Evolutionary conservation across 306 rosid genomes (phyloP).

Genomic region (Begonia loranthoides): DNA sequence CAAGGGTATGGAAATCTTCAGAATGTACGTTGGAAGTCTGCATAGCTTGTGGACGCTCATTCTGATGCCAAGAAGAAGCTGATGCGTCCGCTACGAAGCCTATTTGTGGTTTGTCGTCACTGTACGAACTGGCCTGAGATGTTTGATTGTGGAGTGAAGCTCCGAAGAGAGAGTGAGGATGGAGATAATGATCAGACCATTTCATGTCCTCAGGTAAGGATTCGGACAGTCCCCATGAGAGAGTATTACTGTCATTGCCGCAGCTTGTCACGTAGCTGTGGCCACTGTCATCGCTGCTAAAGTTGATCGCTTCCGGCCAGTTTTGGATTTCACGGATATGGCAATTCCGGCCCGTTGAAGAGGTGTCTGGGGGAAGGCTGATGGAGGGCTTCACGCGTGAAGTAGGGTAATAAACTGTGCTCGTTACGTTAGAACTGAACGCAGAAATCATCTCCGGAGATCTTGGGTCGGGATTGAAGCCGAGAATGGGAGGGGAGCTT

Average conservation of each 20-base stretch:
- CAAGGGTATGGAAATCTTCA: slow-evolving; percentile 70
- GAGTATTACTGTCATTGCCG: slow-evolving; percentile 20
- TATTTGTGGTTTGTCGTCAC: neutral
- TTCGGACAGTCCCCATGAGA: slow-evolving; percentile 25
- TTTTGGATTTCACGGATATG: slow-evolving; percentile 25
- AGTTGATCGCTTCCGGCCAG: slow-evolving; percentile 35
- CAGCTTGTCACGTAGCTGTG: slow-evolving; percentile 28
- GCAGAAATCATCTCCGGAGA: slow-evolving; percentile 30
- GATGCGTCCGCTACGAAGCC: slow-evolving; percentile 21
- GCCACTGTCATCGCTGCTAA: slow-evolving; percentile 13
- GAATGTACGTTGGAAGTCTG: slow-evolving; percentile 29
- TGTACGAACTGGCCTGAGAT: slow-evolving; percentile 7
- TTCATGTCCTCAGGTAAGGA: slow-evolving; percentile 35
- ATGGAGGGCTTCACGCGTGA: slow-evolving; percentile 36
- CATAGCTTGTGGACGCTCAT: slow-evolving; percentile 2
- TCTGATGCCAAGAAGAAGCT: slow-evolving; percentile 25
- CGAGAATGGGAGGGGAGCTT: slow-evolving; percentile 28
- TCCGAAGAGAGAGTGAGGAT: neutral
- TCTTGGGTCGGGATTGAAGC: slow-evolving; percentile 29
- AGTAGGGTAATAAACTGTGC: slow-evolving; percentile 8
- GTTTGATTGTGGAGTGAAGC: slow-evolving; percentile 21
- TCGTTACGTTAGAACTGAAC: slow-evolving; percentile 18
- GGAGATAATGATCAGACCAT: slow-evolving; percentile 39
- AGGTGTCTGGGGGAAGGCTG: slow-evolving; percentile 28
- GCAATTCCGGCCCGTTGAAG: slow-evolving; percentile 23